phyloP scores from a whole-genome alignment of 1,139 yeast species.

The Zygosaccharomyces sapae region DNA sequence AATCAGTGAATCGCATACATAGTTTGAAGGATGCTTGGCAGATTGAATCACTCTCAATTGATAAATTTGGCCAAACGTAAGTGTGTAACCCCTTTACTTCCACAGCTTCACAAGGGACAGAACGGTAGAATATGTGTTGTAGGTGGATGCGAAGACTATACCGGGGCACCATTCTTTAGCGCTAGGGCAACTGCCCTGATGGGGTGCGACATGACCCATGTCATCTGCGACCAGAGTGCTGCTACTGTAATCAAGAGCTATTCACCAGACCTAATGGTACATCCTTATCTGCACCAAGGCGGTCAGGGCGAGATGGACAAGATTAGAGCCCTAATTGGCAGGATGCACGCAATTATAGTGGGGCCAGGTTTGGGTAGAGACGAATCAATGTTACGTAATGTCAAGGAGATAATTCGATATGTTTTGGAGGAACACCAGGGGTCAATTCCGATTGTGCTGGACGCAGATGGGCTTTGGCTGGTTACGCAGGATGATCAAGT shows the following conservation, averaged over 20 bases:
- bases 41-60: conserved; percentile 43
- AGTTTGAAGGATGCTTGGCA: conserved; percentile 15
- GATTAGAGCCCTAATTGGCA: conserved; percentile 49
- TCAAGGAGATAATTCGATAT: conserved; percentile 54
- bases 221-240: conserved; percentile 76
- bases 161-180: conserved; percentile 94
- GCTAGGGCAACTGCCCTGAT: conserved; percentile 77
- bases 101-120: conserved; percentile 83
- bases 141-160: conserved; percentile 89
- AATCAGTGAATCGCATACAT: background rate
- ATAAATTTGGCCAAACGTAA: conserved; percentile 47
- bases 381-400: conserved; percentile 56
- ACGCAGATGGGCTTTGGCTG: conserved; percentile 81
- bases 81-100: conserved; percentile 68
- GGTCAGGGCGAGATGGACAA: conserved; percentile 48
- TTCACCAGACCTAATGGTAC: conserved; percentile 93
- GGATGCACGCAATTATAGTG: conserved; percentile 76
- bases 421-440: conserved; percentile 32
- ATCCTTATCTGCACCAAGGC: conserved; percentile 61
- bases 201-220: conserved; percentile 87
- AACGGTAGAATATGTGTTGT: conserved; percentile 77
- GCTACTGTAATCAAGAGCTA: conserved; percentile 79
- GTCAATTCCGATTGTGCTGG: conserved; percentile 66
- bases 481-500: conserved; percentile 26
- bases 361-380: conserved; percentile 97